Evolutionary conservation across 805 yeast genomes (phyloP).

Genomic region (Sungouiella thailandica): DNA sequence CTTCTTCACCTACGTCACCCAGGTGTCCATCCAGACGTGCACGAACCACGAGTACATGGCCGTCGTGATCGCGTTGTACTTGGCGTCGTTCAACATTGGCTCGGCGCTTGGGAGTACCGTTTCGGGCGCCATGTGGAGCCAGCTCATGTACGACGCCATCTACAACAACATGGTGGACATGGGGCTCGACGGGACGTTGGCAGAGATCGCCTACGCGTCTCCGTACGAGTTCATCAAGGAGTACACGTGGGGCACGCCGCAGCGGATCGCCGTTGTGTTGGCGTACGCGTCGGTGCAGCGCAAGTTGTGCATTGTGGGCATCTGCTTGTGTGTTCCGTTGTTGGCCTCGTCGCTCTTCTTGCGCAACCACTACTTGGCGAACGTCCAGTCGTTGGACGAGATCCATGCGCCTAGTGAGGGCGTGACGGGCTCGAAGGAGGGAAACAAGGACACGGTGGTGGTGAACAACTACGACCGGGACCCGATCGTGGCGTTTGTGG

Average conservation of each 20-base stretch:
- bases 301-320: conserved; percentile 51
- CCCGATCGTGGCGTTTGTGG: conserved; percentile 13
- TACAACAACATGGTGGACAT: conserved; percentile 21
- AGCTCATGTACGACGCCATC: conserved; percentile 45
- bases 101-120: conserved; percentile 58
- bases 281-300: conserved; percentile 60
- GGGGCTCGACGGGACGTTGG: conserved; percentile 23
- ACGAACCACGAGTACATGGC: conserved; percentile 64
- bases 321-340: conserved; percentile 51
- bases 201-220: conserved; percentile 35
- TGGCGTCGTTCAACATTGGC: conserved; percentile 58
- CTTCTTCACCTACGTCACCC: conserved; percentile 61
- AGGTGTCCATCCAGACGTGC: conserved; percentile 54
- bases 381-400: conserved; percentile 27
- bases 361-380: conserved; percentile 46
- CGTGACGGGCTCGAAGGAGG: conserved; percentile 8
- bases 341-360: conserved; percentile 43
- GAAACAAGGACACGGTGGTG: conserved; percentile 11
- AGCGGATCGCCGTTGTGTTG: conserved; percentile 50
- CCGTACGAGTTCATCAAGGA: conserved; percentile 47
- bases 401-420: conserved; percentile 13
- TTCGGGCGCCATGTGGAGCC: conserved; percentile 71
- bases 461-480: conserved; percentile 15
- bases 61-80: conserved; percentile 50
- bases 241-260: conserved; percentile 60